Base-by-base conservation (phyloP, 83 land plant genomes). In the Isoetes engelmannii region DNA sequence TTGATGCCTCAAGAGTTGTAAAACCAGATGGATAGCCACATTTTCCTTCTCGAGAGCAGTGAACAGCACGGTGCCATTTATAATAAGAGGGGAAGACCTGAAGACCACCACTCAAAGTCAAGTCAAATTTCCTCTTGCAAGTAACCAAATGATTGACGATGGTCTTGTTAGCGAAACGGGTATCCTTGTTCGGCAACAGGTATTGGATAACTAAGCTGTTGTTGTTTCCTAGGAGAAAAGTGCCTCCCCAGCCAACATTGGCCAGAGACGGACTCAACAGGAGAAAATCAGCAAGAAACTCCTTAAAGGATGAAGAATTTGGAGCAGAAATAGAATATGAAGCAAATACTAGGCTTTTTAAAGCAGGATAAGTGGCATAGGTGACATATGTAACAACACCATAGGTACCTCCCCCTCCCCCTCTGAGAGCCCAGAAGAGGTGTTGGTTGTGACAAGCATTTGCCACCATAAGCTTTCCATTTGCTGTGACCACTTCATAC, bases 401-500 rank as follows among this genome's bases (percentile, higher is more conserved):
- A 37, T 10, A 67, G 5, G 69, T 67, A 37, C 69, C 59, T 49
- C 69, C 69, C 19, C 69, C 69, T 17, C 69, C 69, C n/a, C 69
- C 69, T 8, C 69, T 5, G 1, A 67, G 69, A 7, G 69, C 69
- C 69, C 69, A 67, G 17, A 67, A 67, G 19, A 67, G 69, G n/a
- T 67, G 58, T 46, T 47, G 47, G 53, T 67, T 67, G 17, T 67
- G 63, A 19, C 69, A 67, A 5, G 69, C 10, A 48, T 67, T 67
- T 47, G 63, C 69, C 15, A 15, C 15, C 20, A 47, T 8, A 12
- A 67, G 19, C 20, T 67, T 67, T 1, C 69, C 69, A 67, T 67
- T 57, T 0, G 69, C 69, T 47, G 69, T 67, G 15, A 67, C 69
- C 19, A 67, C 69, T 8, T 67, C 63, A 17, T 46, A 67, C 61